Conservation (phyloP, 768 basidiomycete species). For the Pleurotus salmoneostramineus region DNA sequence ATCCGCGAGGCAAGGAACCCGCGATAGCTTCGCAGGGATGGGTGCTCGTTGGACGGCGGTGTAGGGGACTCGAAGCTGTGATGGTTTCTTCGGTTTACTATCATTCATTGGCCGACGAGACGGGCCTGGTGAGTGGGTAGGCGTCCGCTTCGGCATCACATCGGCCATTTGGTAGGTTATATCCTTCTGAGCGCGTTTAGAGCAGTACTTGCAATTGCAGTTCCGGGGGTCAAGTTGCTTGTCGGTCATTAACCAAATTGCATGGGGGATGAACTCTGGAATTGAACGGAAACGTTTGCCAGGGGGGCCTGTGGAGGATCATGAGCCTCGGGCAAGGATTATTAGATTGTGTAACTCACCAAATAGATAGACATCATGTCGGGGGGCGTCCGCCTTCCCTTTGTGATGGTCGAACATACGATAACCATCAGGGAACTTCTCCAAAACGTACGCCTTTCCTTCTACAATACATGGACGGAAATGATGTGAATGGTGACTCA, state of each 20-base stretch:
- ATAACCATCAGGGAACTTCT: conserved; percentile 65
- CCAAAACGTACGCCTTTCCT: conserved; percentile 56
- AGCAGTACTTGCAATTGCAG: conserved; percentile 78
- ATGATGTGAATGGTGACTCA: background rate
- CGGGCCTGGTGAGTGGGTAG: conserved; percentile 12
- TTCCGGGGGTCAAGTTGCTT: conserved; percentile 34
- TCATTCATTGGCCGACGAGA: conserved; percentile 6
- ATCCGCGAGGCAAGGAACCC: conserved; percentile 53
- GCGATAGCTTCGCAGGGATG: conserved; percentile 26
- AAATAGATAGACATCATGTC: conserved; percentile 77
- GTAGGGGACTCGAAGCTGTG: conserved; percentile 15
- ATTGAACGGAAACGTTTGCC: conserved; percentile 66
- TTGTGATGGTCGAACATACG: conserved; percentile 74
- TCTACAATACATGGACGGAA: conserved; percentile 23
- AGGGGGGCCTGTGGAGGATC: conserved; percentile 33
- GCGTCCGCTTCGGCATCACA: conserved; percentile 21
- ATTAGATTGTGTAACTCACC: conserved; percentile 36
- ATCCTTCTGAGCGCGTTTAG: conserved; percentile 62
- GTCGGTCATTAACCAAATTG: conserved; percentile 71
- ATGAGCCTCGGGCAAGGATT: background rate
- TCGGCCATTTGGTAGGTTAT: conserved; percentile 54
- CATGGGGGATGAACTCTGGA: conserved; percentile 86
- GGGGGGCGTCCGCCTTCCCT: conserved; percentile 44
- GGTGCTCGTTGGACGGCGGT: conserved; percentile 37
- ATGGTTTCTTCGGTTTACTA: background rate